Percentiles rank a stretch among this genome's conserved stretches.
These are phyloP conservation scores for Teratosphaeria pseudoeucalypti DNA, from an alignment of 2,329 filamentous ascomycete species.

Conservation along the genomic window DNA sequence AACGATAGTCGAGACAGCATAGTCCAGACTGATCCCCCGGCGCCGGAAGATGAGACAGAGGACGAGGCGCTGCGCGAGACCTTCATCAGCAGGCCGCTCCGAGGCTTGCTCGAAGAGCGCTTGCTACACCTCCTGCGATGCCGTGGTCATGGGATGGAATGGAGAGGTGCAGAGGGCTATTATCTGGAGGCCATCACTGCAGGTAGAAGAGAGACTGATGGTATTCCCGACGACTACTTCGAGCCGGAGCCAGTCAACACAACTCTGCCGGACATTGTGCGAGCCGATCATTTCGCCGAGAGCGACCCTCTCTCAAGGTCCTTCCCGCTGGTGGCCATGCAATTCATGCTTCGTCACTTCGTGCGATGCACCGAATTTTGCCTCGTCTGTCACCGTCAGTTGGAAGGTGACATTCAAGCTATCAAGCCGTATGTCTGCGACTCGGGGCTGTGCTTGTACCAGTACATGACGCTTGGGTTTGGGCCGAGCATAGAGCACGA, in stretches of 20 bases:
- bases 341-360: conserved; percentile 68
- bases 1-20: conserved; percentile 11
- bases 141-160: conserved; percentile 46
- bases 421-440: conserved; percentile 69
- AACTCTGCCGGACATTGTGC: conserved; percentile 36
- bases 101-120: conserved; percentile 55
- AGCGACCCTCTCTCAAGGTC: conserved; percentile 26
- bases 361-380: conserved; percentile 78
- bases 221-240: conserved; percentile 31
- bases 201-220: conserved; percentile 20
- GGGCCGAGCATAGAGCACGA: conserved; percentile 80
- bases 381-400: conserved; percentile 66
- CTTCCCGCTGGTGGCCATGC: conserved; percentile 52
- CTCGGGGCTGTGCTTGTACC: conserved; percentile 66
- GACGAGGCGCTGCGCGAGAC: conserved; percentile 40
- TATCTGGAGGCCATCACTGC: conserved; percentile 26
- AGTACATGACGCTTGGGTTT: conserved; percentile 79
- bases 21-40: conserved; percentile 4
- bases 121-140: conserved; percentile 54
- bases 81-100: conserved; percentile 63
- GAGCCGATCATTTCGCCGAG: conserved; percentile 35
- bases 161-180: conserved; percentile 56
- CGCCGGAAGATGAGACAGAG: conserved; percentile 18
- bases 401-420: conserved; percentile 54
- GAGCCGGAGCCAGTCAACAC: conserved; percentile 19